These are phyloP conservation scores for Aschersonia sp. DNA, from an alignment of 2,329 filamentous ascomycete species.

Conservation along the genomic window DNA sequence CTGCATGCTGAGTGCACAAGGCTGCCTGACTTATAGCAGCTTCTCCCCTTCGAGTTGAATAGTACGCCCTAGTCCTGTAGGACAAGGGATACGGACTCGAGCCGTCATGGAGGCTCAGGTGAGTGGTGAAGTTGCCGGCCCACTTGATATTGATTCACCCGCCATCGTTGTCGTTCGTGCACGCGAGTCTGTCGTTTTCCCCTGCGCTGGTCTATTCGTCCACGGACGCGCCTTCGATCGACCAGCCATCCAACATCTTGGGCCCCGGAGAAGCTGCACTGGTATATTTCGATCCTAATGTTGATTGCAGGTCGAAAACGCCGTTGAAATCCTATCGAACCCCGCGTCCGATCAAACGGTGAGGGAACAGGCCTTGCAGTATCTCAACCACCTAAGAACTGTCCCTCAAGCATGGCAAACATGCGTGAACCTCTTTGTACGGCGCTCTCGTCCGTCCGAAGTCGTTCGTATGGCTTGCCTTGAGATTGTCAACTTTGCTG, in stretches of 20 bases:
- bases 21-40: constrained; percentile 31
- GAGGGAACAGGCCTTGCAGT: constrained; percentile 72
- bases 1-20: constrained; percentile 24
- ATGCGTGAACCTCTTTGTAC: constrained; percentile 73
- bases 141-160: not conserved
- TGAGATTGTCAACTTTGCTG: constrained; percentile 84
- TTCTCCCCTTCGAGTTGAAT: constrained; percentile 12
- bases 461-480: constrained; percentile 79
- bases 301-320: constrained; percentile 63
- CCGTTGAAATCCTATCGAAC: constrained; percentile 87
- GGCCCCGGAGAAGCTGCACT: not conserved
- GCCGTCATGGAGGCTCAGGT: constrained; percentile 33
- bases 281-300: too few relatives aligned
- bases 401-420: constrained; percentile 83
- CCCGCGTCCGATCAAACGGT: constrained; percentile 59
- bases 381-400: constrained; percentile 61
- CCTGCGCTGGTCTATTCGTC: too few relatives aligned
- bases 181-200: too few relatives aligned
- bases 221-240: not conserved
- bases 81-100: not conserved
- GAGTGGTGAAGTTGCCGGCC: constrained; percentile 9
- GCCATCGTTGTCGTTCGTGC: not conserved
- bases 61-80: not conserved
- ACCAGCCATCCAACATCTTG: not conserved
- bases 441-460: constrained; percentile 60